Evolutionary conservation across 2,329 filamentous ascomycete genomes (phyloP).

Genomic region (Xylaria digitata): DNA sequence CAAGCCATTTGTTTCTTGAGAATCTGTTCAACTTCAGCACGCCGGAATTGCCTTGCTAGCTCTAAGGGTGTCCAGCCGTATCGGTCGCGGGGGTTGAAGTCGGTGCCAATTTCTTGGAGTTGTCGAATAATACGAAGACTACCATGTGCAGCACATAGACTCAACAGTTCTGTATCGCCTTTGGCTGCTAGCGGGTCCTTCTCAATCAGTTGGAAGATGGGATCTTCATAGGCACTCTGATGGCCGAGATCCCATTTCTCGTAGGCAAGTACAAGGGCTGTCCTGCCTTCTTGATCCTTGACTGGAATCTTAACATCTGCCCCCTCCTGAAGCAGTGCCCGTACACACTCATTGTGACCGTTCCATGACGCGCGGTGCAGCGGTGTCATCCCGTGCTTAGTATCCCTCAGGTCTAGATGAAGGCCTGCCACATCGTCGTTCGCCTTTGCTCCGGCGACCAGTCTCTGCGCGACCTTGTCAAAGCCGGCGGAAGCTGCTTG

Average conservation of each 20-base stretch:
- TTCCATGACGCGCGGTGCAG: slow-evolving; percentile 15
- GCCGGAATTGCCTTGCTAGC: not conserved
- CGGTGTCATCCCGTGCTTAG: slow-evolving; percentile 10
- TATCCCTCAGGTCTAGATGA: not conserved
- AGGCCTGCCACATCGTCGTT: not conserved
- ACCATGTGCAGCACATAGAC: slow-evolving; percentile 4
- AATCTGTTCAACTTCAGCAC: not conserved
- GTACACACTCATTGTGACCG: slow-evolving; percentile 1
- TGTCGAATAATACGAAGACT: slow-evolving; percentile 3
- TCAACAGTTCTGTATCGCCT: not conserved
- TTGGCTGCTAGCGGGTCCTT: slow-evolving; percentile 8
- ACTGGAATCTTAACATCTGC: slow-evolving; percentile 8
- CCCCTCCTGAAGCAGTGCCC: slow-evolving; percentile 1
- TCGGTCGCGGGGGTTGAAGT: slow-evolving; percentile 1
- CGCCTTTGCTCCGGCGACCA: not conserved
- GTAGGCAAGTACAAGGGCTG: slow-evolving; percentile 12
- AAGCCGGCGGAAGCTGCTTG: not conserved
- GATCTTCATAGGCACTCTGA: not conserved
- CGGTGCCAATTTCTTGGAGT: not conserved
- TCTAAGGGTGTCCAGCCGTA: slow-evolving; percentile 9
- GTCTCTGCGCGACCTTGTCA: slow-evolving; percentile 2
- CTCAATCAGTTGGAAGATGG: slow-evolving; percentile 5
- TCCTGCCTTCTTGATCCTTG: slow-evolving; percentile 5
- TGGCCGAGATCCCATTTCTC: slow-evolving; percentile 9
- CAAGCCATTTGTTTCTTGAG: slow-evolving; percentile 9